Evolutionary conservation across 371 early-diverging fungal species (phyloP).

Genomic region (Chytridiales sp.): DNA sequence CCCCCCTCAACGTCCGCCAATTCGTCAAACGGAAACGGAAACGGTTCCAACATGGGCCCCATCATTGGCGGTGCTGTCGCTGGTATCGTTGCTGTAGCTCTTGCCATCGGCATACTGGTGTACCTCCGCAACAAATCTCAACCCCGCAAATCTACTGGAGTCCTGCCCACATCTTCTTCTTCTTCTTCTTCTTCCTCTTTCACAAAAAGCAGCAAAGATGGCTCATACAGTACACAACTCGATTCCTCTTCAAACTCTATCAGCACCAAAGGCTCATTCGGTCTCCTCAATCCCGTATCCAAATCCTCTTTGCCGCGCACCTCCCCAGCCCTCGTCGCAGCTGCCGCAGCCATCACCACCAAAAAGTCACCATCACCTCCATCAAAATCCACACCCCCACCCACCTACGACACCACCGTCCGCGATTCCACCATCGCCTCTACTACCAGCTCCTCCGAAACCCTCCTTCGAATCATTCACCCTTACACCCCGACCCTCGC

Average conservation of each 20-base stretch:
- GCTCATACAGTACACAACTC: conserved; percentile 12
- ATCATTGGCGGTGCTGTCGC: conserved; percentile 9
- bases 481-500: conserved; percentile 35
- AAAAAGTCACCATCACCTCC: no score
- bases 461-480: conserved; percentile 32
- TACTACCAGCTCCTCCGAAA: conserved; percentile 9
- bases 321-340: no score
- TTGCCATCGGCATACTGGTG: neutral
- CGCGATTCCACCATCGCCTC: conserved; percentile 11
- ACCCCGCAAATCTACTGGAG: no score
- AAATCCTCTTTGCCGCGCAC: no score
- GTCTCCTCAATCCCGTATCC: neutral
- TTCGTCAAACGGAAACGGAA: neutral
- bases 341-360: no score
- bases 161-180: neutral
- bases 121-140: neutral
- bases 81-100: conserved; percentile 6
- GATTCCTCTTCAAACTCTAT: conserved; percentile 3
- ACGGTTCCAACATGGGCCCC: neutral
- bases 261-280: conserved; percentile 12
- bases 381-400: no score
- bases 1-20: neutral
- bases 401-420: no score
- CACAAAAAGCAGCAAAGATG: neutral
- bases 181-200: neutral